These are phyloP conservation scores for Aspergillus awamori DNA, from an alignment of 2,329 filamentous ascomycete genomes.

Conservation along the genomic window DNA sequence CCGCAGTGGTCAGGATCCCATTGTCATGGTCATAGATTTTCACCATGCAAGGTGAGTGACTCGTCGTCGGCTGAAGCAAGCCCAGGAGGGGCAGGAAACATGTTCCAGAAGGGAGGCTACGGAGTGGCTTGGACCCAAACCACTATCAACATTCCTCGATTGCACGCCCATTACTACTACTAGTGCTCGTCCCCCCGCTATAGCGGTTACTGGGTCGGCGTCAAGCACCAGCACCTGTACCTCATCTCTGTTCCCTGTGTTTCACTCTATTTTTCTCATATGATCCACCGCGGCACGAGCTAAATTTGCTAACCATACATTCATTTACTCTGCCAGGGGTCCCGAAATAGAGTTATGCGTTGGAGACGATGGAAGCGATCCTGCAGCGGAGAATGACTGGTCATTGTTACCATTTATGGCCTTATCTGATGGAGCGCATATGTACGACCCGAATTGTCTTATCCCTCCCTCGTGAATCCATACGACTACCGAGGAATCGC, in stretches of 20 bases:
- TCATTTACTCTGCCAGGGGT: conserved; percentile 56
- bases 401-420: conserved; percentile 93
- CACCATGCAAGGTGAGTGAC: conserved; percentile 66
- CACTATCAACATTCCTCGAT: conserved; percentile 1
- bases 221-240: not conserved
- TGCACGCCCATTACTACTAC: not conserved
- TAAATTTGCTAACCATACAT: conserved; percentile 5
- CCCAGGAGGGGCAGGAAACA: not conserved
- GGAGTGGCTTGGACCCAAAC: not conserved
- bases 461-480: not conserved
- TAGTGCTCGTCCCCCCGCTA: not conserved
- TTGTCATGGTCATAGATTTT: conserved; percentile 81
- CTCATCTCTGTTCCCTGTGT: not conserved
- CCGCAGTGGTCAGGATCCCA: conserved; percentile 59
- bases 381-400: conserved; percentile 85
- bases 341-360: conserved; percentile 95
- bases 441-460: conserved; percentile 58
- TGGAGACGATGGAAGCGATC: conserved; percentile 75
- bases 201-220: not conserved
- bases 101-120: not conserved
- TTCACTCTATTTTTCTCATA: not conserved
- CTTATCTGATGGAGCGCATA: conserved; percentile 90
- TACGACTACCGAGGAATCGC: not conserved
- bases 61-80: not conserved
- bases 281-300: not conserved